A percentile compares a stretch with the other conserved stretches of the same genome.
These are phyloP conservation scores for Penicillium soppii DNA, from an alignment of 495 filamentous ascomycete species.

Conservation along the genomic window DNA sequence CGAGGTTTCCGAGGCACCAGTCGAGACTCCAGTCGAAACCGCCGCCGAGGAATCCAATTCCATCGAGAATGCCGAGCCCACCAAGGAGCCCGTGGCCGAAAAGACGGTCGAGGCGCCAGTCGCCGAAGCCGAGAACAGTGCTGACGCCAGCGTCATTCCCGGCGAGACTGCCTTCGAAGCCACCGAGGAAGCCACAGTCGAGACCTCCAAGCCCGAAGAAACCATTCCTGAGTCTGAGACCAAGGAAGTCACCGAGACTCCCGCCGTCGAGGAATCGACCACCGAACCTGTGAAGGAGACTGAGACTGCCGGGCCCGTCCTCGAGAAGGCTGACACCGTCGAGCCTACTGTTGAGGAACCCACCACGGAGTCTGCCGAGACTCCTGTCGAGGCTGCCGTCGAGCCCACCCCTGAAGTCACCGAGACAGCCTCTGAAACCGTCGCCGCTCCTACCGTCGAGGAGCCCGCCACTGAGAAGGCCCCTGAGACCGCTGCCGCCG, in stretches of 20 bases:
- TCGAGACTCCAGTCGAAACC: slow-evolving; percentile 1
- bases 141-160: not conserved
- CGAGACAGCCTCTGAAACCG: not conserved
- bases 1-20: too few relatives aligned
- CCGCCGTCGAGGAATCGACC: slow-evolving; percentile 1
- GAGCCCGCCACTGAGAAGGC: not conserved
- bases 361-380: slow-evolving; percentile 1
- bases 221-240: not conserved
- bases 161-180: slow-evolving; percentile 6
- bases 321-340: not conserved
- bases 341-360: not conserved
- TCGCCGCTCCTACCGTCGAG: slow-evolving; percentile 3
- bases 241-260: slow-evolving; percentile 3
- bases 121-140: slow-evolving; percentile 8
- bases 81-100: slow-evolving; percentile 10
- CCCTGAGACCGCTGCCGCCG: not conserved
- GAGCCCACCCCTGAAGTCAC: not conserved
- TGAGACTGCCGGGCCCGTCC: not conserved
- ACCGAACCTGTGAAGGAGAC: slow-evolving; percentile 3
- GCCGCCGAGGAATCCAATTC: not conserved
- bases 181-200: not conserved
- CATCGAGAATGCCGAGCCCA: slow-evolving; percentile 1
- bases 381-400: not conserved
- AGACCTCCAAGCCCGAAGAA: slow-evolving; percentile 4
- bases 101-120: slow-evolving; percentile 5